These are phyloP conservation scores for Malassezia cuniculi DNA, from an alignment of 1,284 basidiomycete species.

Conservation along the genomic window DNA sequence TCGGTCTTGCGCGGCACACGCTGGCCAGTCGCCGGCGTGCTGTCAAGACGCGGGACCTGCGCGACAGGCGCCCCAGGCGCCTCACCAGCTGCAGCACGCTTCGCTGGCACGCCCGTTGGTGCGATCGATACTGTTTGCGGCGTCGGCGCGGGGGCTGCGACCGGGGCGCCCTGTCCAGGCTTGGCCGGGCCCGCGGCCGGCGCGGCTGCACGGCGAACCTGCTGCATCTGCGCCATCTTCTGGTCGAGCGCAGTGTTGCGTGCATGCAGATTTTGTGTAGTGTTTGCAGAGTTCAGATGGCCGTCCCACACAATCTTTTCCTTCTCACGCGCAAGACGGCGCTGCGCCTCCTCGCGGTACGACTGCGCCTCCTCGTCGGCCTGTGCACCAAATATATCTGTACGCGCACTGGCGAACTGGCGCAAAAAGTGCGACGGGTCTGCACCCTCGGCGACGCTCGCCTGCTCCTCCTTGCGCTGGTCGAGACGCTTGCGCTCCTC, in stretches of 20 bases:
- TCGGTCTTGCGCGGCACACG: slow-evolving; percentile 14
- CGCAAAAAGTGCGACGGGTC: slow-evolving; percentile 35
- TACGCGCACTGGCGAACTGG: slow-evolving; percentile 32
- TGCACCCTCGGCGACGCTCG: slow-evolving; percentile 31
- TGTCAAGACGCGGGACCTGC: neutral
- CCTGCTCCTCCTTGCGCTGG: slow-evolving; percentile 35
- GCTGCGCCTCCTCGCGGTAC: slow-evolving; percentile 31
- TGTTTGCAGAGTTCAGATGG: slow-evolving; percentile 23
- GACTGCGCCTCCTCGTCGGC: slow-evolving; percentile 30
- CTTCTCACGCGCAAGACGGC: slow-evolving; percentile 28
- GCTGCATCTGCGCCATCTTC: slow-evolving; percentile 20
- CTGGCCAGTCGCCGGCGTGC: neutral
- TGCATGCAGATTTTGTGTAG: slow-evolving; percentile 22
- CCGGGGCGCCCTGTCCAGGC: slow-evolving; percentile 4
- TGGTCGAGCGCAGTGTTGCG: slow-evolving; percentile 24
- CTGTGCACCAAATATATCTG: slow-evolving; percentile 27
- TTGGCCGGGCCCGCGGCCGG: slow-evolving; percentile 1
- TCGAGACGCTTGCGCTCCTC: slow-evolving; percentile 39
- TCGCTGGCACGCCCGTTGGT: slow-evolving; percentile 1
- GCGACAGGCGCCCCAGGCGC: neutral
- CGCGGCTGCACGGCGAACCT: slow-evolving; percentile 12
- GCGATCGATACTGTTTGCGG: slow-evolving; percentile 13
- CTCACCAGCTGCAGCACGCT: neutral
- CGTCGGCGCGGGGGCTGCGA: slow-evolving; percentile 12
- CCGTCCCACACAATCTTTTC: slow-evolving; percentile 44